phyloP scores from a whole-genome alignment of 768 basidiomycete species.

The Cystofilobasidium bisporidii region DNA sequence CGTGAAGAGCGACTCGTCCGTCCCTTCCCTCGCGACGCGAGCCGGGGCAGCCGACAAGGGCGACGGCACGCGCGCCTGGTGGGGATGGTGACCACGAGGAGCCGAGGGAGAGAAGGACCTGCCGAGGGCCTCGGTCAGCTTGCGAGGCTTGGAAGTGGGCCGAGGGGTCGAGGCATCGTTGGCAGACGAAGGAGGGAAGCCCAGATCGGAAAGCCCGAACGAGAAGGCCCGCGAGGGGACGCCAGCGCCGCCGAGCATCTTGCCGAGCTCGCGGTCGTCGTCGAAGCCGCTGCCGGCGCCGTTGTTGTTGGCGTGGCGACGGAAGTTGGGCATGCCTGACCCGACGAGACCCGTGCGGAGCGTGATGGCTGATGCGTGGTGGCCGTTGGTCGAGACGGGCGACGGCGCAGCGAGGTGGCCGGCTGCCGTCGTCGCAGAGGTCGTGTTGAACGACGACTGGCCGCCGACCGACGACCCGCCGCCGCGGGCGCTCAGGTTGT shows the following conservation, averaged over 20 bases:
- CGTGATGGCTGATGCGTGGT: constrained; percentile 82
- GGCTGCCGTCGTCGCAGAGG: constrained; percentile 1
- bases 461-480: constrained; percentile 1
- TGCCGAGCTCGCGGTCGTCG: constrained; percentile 24
- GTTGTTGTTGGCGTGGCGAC: constrained; percentile 47
- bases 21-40: background rate
- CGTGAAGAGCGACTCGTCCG: constrained; percentile 21
- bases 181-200: constrained; percentile 7
- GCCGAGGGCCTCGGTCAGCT: constrained; percentile 28
- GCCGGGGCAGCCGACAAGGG: background rate
- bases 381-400: constrained; percentile 64
- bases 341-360: constrained; percentile 69
- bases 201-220: constrained; percentile 22
- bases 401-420: background rate
- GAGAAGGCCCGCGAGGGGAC: constrained; percentile 6
- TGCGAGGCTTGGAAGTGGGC: constrained; percentile 3
- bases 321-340: constrained; percentile 34
- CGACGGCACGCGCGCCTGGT: background rate
- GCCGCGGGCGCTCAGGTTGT: constrained; percentile 12
- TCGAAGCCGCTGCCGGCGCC: constrained; percentile 42
- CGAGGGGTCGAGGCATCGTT: background rate
- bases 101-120: constrained; percentile 40
- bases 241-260: constrained; percentile 13
- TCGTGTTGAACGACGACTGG: constrained; percentile 10
- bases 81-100: constrained; percentile 50